A percentile compares a stretch with the other conserved stretches of the same genome.
Evolutionary conservation across 2,329 filamentous ascomycete genomes (phyloP).

Genomic region (Xylaria sp.): DNA sequence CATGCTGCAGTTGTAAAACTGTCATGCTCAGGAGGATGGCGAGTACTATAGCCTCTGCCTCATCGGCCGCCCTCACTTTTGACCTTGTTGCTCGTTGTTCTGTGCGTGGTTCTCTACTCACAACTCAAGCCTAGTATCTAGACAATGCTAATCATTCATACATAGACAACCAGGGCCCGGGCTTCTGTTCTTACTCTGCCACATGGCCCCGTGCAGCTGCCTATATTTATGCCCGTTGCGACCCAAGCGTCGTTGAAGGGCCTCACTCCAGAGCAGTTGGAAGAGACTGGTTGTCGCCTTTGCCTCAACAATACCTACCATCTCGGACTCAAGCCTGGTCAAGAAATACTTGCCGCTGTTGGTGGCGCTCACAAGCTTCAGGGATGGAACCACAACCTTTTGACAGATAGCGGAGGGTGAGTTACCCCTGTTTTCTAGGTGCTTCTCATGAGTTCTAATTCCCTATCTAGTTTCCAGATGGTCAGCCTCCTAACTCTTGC

Average conservation of each 20-base stretch:
- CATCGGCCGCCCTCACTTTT: slow-evolving; percentile 77
- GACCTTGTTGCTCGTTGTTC: slow-evolving; percentile 83
- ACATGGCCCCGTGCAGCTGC: slow-evolving; percentile 89
- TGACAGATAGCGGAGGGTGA: slow-evolving; percentile 82
- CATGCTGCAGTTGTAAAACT: slow-evolving; percentile 12
- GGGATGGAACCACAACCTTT: slow-evolving; percentile 93
- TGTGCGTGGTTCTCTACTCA: slow-evolving; percentile 61
- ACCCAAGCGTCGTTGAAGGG: slow-evolving; percentile 97
- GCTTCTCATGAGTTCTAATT: slow-evolving; percentile 23
- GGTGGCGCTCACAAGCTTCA: slow-evolving; percentile 96
- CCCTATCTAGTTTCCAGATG: slow-evolving; percentile 88
- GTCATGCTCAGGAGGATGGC: slow-evolving; percentile 55
- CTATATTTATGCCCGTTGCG: slow-evolving; percentile 98
- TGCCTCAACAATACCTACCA: slow-evolving; percentile 99
- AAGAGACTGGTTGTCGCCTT: slow-evolving; percentile 86
- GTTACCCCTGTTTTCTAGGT: slow-evolving; percentile 43
- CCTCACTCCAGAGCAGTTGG: slow-evolving; percentile 90
- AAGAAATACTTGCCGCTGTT: slow-evolving; percentile 85
- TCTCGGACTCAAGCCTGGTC: slow-evolving; percentile 92
- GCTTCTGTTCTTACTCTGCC: slow-evolving; percentile 89
- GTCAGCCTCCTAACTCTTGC: slow-evolving; percentile 94
- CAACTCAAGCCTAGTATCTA: neutral
- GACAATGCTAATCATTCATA: slow-evolving; percentile 17
- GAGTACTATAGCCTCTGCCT: slow-evolving; percentile 59
- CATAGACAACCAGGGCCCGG: slow-evolving; percentile 90